Percentiles rank a stretch among this genome's conserved stretches.
These are phyloP conservation scores for Yamadazyma diospyri DNA, from an alignment of 1,139 yeast genomes.

Conservation along the genomic window DNA sequence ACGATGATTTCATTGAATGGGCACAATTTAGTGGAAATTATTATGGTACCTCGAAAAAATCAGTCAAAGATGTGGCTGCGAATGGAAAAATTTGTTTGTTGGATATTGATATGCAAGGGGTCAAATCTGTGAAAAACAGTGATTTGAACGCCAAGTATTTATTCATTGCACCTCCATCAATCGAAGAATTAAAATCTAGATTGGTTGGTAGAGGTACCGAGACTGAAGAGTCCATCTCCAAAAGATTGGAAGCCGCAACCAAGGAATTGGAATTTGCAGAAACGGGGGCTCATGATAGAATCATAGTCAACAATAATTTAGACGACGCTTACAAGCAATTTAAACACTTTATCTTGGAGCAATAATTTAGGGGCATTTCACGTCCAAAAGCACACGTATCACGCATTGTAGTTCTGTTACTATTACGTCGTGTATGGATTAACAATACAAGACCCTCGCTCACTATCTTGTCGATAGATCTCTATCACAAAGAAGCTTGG, in stretches of 20 bases:
- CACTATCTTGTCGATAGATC: background rate
- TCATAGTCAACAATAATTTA: constrained; percentile 86
- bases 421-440: constrained; percentile 2
- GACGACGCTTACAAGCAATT: constrained; percentile 83
- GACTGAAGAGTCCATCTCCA: constrained; percentile 75
- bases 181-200: constrained; percentile 70
- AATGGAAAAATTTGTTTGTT: constrained; percentile 74
- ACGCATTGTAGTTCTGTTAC: constrained; percentile 4
- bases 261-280: constrained; percentile 86
- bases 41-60: constrained; percentile 87
- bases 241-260: constrained; percentile 81
- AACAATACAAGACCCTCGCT: too few species aligned
- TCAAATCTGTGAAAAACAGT: constrained; percentile 80
- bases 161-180: constrained; percentile 89
- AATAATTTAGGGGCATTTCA: constrained; percentile 9
- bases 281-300: constrained; percentile 87
- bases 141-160: constrained; percentile 79
- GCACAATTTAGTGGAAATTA: constrained; percentile 97
- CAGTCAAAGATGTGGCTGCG: constrained; percentile 72
- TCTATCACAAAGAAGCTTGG: too few species aligned
- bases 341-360: constrained; percentile 63
- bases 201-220: constrained; percentile 92
- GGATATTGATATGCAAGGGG: constrained; percentile 99
- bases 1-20: constrained; percentile 87
- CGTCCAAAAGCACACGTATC: too few species aligned